phyloP scores from a whole-genome alignment of 1,284 basidiomycete genomes.

The Trichosporon sp. region DNA sequence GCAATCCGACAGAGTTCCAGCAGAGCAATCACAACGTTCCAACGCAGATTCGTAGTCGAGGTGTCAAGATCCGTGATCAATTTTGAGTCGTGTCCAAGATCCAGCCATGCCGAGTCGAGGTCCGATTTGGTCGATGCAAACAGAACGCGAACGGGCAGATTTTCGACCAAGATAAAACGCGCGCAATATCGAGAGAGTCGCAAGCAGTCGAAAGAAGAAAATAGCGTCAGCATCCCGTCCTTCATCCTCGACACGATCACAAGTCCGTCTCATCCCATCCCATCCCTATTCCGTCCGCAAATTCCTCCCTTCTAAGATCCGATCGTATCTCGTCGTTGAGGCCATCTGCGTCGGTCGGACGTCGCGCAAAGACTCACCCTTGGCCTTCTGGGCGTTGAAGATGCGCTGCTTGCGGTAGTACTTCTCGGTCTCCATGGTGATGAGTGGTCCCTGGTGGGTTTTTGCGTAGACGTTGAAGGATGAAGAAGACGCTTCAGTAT shows the following conservation, averaged over 20 bases:
- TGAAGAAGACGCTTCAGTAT: not conserved
- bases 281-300: not conserved
- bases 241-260: not conserved
- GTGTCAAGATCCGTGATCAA: not conserved
- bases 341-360: not conserved
- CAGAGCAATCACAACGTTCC: not conserved
- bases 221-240: not conserved
- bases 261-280: not conserved
- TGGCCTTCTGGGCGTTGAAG: constrained; percentile 95
- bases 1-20: not conserved
- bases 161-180: not conserved
- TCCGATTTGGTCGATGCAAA: not conserved
- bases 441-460: not conserved
- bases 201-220: not conserved
- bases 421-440: constrained; percentile 10
- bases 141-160: not conserved
- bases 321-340: not conserved
- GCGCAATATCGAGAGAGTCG: not conserved
- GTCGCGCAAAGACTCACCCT: constrained; percentile 59
- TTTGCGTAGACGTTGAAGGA: constrained; percentile 5
- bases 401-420: constrained; percentile 90
- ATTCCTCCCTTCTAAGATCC: not conserved
- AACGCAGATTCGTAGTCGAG: not conserved
- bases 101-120: not conserved
- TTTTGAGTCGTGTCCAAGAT: not conserved